Evolutionary conservation across 2,329 filamentous ascomycete genomes (phyloP).

Genomic region (Coniochaeta sp.): DNA sequence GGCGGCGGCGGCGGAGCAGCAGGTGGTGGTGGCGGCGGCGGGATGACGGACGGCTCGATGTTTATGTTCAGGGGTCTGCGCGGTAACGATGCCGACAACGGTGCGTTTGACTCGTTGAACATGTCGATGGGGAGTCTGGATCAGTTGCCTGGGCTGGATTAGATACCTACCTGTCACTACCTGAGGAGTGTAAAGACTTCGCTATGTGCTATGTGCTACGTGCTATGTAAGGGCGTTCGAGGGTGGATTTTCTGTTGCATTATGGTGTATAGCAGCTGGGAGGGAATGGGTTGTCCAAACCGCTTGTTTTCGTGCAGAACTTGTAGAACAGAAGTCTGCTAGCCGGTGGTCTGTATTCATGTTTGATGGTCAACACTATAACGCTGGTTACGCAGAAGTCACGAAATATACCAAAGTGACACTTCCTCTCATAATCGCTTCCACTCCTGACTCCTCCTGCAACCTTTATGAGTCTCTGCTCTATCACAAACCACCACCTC

Average conservation of each 20-base stretch:
- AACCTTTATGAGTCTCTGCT: not conserved
- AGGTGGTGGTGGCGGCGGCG: not conserved
- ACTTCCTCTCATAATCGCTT: not conserved
- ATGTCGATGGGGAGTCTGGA: constrained; percentile 1
- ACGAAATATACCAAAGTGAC: not conserved
- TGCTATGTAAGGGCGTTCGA: not conserved
- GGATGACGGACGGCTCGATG: constrained; percentile 11
- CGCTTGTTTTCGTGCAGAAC: not conserved
- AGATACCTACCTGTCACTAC: not conserved
- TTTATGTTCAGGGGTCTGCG: constrained; percentile 19
- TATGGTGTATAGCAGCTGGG: not conserved
- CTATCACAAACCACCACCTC: no score
- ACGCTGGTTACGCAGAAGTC: not conserved
- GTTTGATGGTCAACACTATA: not conserved
- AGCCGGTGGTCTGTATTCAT: not conserved
- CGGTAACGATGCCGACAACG: not conserved
- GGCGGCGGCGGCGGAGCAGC: constrained; percentile 19
- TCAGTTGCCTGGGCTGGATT: constrained; percentile 15
- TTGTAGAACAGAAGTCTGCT: not conserved
- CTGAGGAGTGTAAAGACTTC: not conserved
- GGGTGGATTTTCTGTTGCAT: not conserved
- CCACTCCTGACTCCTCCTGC: not conserved
- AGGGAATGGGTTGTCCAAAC: not conserved
- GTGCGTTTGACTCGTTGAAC: constrained; percentile 1
- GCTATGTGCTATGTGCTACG: not conserved